Evolutionary conservation across 1,139 yeast species (phyloP), one percentile per base, ranked within the genome.

Genomic region (Geotrichum citri-aurantii): DNA sequence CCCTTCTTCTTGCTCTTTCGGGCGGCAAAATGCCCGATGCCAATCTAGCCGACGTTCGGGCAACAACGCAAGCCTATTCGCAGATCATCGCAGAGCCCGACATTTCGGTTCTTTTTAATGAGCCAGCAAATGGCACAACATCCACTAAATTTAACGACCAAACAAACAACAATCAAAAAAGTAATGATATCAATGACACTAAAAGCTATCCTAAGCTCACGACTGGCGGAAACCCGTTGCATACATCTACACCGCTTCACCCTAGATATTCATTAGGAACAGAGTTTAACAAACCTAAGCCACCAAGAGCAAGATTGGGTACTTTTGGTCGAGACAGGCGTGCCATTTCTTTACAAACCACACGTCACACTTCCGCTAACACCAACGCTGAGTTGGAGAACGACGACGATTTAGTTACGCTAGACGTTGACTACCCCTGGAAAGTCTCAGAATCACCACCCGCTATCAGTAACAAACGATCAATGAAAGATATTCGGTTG

Each of bases 231-330:
- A 46, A 10, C 42, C 56, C 56, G 14, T 49, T 57, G 54, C 55
- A 52, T 49, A 53, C 59, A 5, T 57, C 59, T 19, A 57, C 59
- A 1, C 59, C 59, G 2, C 54, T 57, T 12, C 56, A 53, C 33
- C 54, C 56, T 0, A 47, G 26, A 48, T 33, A 33, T 37, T 37
- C 56, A 24, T 27, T 29, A 29, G 33, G 48, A 12, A 53, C 48
- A n/a, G 52, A 47, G 12, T 31, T 47, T 14, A 53, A 53, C 33
- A 44, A 47, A 29, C 53, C 55, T 17, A 14, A 40, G 8, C 40
- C 42, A 8, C 19, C 56, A 48, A 17, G 31, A 7, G 53, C 44
- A 46, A 48, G 42, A 27, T 8, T 37, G 21, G 44, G 44, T 37
- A n/a, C 7, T 24, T 48, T 47, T 21, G 52, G 50, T 26, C 31